Base-by-base conservation (phyloP, 352 stramenopile species). In the Pythium folliculosum region DNA sequence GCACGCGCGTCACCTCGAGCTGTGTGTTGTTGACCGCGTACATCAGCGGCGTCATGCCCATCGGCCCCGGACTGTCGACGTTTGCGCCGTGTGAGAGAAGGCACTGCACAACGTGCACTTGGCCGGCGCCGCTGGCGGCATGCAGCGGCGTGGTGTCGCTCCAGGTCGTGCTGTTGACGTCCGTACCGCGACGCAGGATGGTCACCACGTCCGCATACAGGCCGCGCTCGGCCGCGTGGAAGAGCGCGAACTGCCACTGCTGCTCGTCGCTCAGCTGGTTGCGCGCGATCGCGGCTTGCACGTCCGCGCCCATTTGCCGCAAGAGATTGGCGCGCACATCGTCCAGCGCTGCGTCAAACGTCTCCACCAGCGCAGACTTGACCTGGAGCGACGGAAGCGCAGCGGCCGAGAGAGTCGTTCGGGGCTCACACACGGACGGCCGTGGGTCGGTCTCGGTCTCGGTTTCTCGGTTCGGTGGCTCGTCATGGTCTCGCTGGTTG, bases 181-280 rank as follows among this genome's bases (percentile, higher is more conserved):
- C 65, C 3, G 78, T 82, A 2, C 76, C 78, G 14, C 78, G 72
- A 10, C 70, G 65, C 40, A 90, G 59, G 45, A 89, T 78, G 9
- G 74, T 75, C 43, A 75, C 66, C 12, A 87, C 82, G 1, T 81
- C 78, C 27, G 75, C 72, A 7, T 65, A 58, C 35, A 88, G 75
- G 5, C 80, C 82, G 21, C 79, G 78, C 65, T 84, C 75, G 43
- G 77, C 74, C 22, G 80, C 80, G 37, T 83, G 60, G 48, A 80
- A 87, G 17, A 90, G 57, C 45, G 78, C 78, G 6, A 84, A 61
- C 25, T 86, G 75, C 81, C 81, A 90, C 40, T 84, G 76, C 1
- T 70, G 67, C 56, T 76, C 67, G 40, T 76, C 72, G 17, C 65
- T 67, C 25, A 74, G 43, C 8, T 47, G 25, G 5, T 53, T 43